phyloP scores from a whole-genome alignment of 257 asterid genomes.

The Coffea canephora region DNA sequence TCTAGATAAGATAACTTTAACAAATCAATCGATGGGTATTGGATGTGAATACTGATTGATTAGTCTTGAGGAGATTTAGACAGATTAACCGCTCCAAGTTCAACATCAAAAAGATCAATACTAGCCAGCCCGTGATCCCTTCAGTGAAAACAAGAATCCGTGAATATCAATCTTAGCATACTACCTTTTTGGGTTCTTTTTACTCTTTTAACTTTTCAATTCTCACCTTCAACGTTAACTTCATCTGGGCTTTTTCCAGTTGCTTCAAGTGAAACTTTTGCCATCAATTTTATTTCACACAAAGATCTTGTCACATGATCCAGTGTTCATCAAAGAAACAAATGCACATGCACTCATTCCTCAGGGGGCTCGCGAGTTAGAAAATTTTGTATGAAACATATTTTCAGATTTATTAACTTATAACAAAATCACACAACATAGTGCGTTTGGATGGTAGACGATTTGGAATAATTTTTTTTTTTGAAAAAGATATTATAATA shows the following conservation, averaged over 20 bases:
- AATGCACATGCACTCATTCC: neutral
- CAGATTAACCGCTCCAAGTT: neutral
- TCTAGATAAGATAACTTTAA: neutral
- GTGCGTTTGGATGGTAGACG: no score
- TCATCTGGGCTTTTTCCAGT: neutral
- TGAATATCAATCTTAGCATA: neutral
- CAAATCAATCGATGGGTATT: slow-evolving; percentile 5
- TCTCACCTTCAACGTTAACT: neutral
- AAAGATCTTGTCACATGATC: neutral
- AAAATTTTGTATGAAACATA: no score
- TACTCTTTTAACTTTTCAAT: neutral
- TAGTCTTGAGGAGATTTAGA: neutral
- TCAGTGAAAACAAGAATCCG: neutral
- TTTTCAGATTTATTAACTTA: no score
- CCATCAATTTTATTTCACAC: neutral
- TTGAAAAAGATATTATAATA: no score
- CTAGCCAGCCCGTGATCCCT: slow-evolving; percentile 1
- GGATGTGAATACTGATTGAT: neutral
- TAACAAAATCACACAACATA: no score
- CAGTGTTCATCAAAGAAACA: neutral
- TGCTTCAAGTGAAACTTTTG: slow-evolving; percentile 8
- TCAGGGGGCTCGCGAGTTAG: neutral
- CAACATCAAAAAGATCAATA: neutral
- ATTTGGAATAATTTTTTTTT: no score
- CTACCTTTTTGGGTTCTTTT: neutral